phyloP scores from a whole-genome alignment of 1,284 basidiomycete genomes.

The Leucoagaricus sp. region DNA sequence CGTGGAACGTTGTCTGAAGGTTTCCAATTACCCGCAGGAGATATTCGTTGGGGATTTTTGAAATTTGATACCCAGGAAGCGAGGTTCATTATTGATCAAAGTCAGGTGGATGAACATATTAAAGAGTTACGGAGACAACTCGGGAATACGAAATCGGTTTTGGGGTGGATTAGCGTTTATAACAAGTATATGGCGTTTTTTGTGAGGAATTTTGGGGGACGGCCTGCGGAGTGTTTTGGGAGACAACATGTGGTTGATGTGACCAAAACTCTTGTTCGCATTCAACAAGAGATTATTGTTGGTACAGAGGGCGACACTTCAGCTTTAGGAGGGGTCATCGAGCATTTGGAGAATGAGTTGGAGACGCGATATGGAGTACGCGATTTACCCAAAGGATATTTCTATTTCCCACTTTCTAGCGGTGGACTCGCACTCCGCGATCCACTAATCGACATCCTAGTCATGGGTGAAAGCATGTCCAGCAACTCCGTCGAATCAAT shows the following conservation, averaged over 20 bases:
- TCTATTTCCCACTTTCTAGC: constrained; percentile 41
- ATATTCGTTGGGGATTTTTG: constrained; percentile 44
- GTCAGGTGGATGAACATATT: constrained; percentile 39
- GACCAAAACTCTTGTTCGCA: constrained; percentile 35
- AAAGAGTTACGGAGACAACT: constrained; percentile 41
- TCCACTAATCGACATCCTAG: constrained; percentile 40
- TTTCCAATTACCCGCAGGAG: constrained; percentile 33
- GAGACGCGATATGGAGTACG: constrained; percentile 33
- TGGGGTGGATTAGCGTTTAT: constrained; percentile 44
- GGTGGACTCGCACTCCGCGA: constrained; percentile 44
- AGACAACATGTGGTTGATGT: constrained; percentile 34
- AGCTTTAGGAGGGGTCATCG: constrained; percentile 20
- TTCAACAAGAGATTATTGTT: constrained; percentile 40
- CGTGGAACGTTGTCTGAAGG: constrained; percentile 18
- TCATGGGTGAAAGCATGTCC: constrained; percentile 21
- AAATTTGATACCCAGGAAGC: constrained; percentile 32
- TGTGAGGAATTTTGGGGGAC: constrained; percentile 40
- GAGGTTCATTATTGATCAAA: constrained; percentile 40
- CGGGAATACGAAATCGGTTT: constrained; percentile 37
- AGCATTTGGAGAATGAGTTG: constrained; percentile 35
- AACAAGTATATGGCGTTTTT: constrained; percentile 48
- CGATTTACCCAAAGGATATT: constrained; percentile 44
- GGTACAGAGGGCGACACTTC: constrained; percentile 10
- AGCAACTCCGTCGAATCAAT: neutral
- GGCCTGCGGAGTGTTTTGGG: constrained; percentile 38